Evolutionary conservation across 2,329 filamentous ascomycete species (phyloP).

Genomic region (Colletotrichum tanaceti): DNA sequence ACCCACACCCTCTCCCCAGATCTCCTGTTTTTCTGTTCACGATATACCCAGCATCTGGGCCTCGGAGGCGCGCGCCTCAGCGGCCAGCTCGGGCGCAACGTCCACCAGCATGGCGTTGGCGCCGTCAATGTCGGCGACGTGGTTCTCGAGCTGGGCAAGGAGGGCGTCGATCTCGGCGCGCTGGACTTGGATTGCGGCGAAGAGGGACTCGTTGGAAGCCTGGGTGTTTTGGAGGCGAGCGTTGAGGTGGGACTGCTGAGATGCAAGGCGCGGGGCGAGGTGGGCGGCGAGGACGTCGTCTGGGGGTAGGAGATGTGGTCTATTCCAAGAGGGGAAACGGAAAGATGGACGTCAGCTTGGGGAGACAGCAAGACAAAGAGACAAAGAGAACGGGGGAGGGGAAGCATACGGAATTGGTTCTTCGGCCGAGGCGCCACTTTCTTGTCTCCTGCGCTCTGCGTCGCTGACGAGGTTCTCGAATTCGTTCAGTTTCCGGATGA

Average conservation of each 20-base stretch:
- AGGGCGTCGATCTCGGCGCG: conserved; percentile 65
- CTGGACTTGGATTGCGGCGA: conserved; percentile 64
- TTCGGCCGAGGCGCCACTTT: conserved; percentile 45
- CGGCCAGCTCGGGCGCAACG: conserved; percentile 61
- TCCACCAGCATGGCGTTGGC: conserved; percentile 62
- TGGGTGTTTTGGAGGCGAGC: conserved; percentile 68
- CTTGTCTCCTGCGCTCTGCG: conserved; percentile 55
- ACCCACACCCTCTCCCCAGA: too few species aligned
- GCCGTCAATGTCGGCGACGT: conserved; percentile 65
- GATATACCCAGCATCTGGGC: conserved; percentile 51
- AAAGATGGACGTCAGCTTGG: background rate
- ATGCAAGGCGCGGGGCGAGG: conserved; percentile 62
- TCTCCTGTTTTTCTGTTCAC: background rate
- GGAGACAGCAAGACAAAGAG: background rate
- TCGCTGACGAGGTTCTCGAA: conserved; percentile 67
- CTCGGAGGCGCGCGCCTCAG: conserved; percentile 61
- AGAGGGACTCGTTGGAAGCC: conserved; percentile 66
- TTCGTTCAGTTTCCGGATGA: conserved; percentile 69
- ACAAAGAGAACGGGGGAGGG: background rate
- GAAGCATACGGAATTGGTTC: conserved; percentile 58
- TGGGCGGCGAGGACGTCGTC: conserved; percentile 65
- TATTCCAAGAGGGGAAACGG: conserved; percentile 42
- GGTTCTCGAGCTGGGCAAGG: conserved; percentile 61
- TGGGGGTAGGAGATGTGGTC: conserved; percentile 68
- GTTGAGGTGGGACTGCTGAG: conserved; percentile 67